Conservation (phyloP, 306 rosid species). For the Fragaria vesca region DNA sequence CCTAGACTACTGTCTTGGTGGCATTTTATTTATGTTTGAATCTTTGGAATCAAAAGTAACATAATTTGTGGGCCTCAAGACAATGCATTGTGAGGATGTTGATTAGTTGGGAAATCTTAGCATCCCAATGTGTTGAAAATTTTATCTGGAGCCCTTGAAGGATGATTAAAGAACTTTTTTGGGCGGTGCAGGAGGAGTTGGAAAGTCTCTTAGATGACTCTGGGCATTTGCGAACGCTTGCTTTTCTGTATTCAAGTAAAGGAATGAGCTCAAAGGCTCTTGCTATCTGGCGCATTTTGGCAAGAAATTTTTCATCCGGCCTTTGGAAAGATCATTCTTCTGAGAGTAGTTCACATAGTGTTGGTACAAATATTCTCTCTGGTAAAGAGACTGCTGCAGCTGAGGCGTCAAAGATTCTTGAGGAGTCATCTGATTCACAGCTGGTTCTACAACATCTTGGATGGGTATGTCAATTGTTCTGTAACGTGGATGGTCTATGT, state of each 20-base stretch:
- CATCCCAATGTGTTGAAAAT: slow-evolving; percentile 49
- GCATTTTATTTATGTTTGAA: slow-evolving; percentile 6
- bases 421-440: slow-evolving; percentile 78
- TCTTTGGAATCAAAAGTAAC: slow-evolving; percentile 18
- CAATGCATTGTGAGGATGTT: slow-evolving; percentile 36
- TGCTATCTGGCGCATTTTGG: slow-evolving; percentile 82
- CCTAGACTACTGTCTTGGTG: slow-evolving; percentile 1
- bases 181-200: slow-evolving; percentile 90
- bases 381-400: slow-evolving; percentile 78
- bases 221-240: slow-evolving; percentile 90
- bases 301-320: slow-evolving; percentile 77
- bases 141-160: slow-evolving; percentile 46
- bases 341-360: slow-evolving; percentile 34
- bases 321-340: slow-evolving; percentile 69
- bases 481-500: slow-evolving; percentile 3
- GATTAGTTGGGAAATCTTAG: slow-evolving; percentile 38
- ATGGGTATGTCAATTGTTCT: slow-evolving; percentile 59
- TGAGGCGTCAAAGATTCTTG: slow-evolving; percentile 93
- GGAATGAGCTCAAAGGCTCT: slow-evolving; percentile 94
- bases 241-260: slow-evolving; percentile 89
- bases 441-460: slow-evolving; percentile 94
- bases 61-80: slow-evolving; percentile 31
- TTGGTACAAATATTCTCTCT: slow-evolving; percentile 39
- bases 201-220: slow-evolving; percentile 84
- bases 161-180: slow-evolving; percentile 52